Base-by-base conservation (phyloP, 371 early-diverging fungal species). In the Mortierella sp. region DNA sequence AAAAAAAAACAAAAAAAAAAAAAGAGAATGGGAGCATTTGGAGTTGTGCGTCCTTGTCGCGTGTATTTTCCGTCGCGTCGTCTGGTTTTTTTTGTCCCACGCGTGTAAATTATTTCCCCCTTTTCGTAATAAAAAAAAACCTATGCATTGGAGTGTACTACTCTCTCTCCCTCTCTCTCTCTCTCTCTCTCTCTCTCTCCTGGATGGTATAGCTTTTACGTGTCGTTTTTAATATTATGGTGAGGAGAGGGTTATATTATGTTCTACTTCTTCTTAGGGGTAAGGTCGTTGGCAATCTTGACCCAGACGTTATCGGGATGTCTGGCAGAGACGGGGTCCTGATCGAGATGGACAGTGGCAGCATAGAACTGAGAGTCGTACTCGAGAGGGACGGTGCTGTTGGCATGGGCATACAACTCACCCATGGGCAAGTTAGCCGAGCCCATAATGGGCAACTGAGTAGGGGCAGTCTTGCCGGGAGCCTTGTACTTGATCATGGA, bases 251-350 rank as follows among this genome's bases (percentile, higher is more conserved):
- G 51, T 16, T 18, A 65, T 75, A 14, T 44, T 11, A 38, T 43
- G 44, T 38, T 63, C 65, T 71, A 71, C 75, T 80, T 78, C 55
- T 65, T 75, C 75, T 51, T 68, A 35, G 72, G 16, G 24, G 54
- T n/a, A 70, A 86, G 75, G 56, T 86, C 86, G 5, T 27, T 75
- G 68, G 82, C 86, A 41, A 86, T 79, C 82, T 86, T 86, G 70
- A 82, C 55, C 86, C 86, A 86, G 80, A 82, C 54, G 32, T 63
- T 65, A 72, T 86, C 86, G 48, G 86, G 86, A 72, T 86, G 76
- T 72, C 86, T 76, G 29, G 86, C 86, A 24, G 86, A 71, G 68
- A 49, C 72, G 8, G 75, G 60, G 44, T 86, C 86, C 72, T 77
- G 78, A 35, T 86, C 86, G 16, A 86, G 73, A 24, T 86, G 82